Conservation (phyloP, 2,329 filamentous ascomycete genomes). For the Zasmidium citrigriseum region DNA sequence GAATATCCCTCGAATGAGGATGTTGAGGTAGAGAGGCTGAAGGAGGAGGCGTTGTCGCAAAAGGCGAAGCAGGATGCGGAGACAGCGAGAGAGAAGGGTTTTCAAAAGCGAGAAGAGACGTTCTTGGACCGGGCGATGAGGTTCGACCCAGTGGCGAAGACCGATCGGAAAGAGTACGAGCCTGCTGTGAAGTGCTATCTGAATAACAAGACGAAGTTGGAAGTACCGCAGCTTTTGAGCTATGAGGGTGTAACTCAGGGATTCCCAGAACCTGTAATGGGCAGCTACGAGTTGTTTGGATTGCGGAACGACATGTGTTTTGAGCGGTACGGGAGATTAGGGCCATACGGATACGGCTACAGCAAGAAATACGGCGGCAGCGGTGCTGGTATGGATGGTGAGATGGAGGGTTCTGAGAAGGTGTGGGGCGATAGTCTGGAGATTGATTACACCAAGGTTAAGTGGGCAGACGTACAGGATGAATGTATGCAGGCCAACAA, state of each 20-base stretch:
- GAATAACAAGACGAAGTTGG: constrained; percentile 65
- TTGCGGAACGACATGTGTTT: constrained; percentile 87
- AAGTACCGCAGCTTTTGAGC: constrained; percentile 69
- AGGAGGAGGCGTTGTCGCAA: constrained; percentile 34
- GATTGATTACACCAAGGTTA: constrained; percentile 74
- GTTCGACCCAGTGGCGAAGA: constrained; percentile 67
- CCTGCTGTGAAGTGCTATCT: constrained; percentile 76
- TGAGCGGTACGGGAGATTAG: constrained; percentile 83
- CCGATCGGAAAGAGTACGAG: constrained; percentile 48
- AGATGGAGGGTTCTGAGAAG: constrained; percentile 75
- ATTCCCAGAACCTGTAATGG: constrained; percentile 80
- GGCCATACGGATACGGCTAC: constrained; percentile 89
- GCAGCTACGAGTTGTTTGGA: constrained; percentile 80
- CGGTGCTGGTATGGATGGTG: constrained; percentile 81
- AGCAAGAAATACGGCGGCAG: constrained; percentile 74
- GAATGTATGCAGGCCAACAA: constrained; percentile 72
- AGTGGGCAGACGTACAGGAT: constrained; percentile 78
- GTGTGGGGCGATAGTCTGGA: constrained; percentile 73
- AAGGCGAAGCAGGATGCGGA: constrained; percentile 41
- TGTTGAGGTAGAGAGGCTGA: constrained; percentile 51
- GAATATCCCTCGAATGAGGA: constrained; percentile 75
- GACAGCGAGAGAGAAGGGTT: constrained; percentile 34
- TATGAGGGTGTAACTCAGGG: constrained; percentile 78
- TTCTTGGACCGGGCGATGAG: constrained; percentile 30
- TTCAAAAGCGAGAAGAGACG: constrained; percentile 33